Evolutionary conservation across 148 eudicot species (phyloP), one percentile per base, ranked within the genome.

Genomic region (Diospyros kaki): DNA sequence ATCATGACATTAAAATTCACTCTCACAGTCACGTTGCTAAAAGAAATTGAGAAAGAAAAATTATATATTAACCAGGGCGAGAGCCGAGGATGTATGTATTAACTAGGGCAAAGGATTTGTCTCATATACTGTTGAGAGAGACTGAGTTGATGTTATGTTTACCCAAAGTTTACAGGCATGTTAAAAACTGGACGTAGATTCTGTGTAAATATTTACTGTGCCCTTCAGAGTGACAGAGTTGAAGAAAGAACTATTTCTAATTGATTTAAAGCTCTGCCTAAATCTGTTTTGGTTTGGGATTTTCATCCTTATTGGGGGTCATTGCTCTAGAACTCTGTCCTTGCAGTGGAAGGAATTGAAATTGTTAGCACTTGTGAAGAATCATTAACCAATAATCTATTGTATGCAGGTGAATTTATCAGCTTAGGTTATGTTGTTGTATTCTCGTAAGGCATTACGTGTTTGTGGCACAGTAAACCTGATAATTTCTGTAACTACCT

Each of bases 371-470:
- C 28, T 28, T 28, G 28, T 28, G 28, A 28, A 28, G 28, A 38
- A 59, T 59, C 66, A 58, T 67, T 38, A 76, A 51, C 66, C 45
- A 71, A 52, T 28, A n/a, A 14, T 63, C 12, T 42, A 15, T 17
- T 1, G 18, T 12, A 53, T 56, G 72, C 73, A 68, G 73, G 66
- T 59, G 67, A 76, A 13, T 71, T 59, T 38, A 7, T 46, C 73
- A 44, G 18, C 72, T 75, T 56, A 68, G 66, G 68, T 39, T 55
- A 46, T 48, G 65, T 59, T 68, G 65, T 46, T 46, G 46, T 62
- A 15, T 64, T 68, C 53, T 1, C 5, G 45, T 11, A 28, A 53
- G 13, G 52, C 52, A 50, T 5, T 45, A 2, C 0, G 28, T 28
- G 28, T 28, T 28, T 28, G 6, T 9, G 58, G 18, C 42, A 50